A percentile compares a stretch with the other conserved stretches of the same genome.
Conservation (phyloP, 2,329 filamentous ascomycete species). For the Verticillium alfalfae region DNA sequence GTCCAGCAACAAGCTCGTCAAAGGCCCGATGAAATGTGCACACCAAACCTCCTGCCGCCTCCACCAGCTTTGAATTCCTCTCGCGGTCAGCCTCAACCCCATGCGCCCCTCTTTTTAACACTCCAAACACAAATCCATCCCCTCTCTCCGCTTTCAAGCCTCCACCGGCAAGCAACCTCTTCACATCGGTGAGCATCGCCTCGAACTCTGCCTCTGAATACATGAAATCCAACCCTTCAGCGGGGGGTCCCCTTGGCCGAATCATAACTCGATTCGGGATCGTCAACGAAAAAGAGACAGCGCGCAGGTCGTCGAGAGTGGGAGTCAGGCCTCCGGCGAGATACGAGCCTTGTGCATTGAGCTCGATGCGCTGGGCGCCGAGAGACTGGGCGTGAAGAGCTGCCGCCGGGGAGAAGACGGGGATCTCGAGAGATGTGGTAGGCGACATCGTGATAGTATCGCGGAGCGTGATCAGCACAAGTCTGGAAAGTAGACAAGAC, state of each 20-base stretch:
- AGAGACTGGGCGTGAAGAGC: conserved; percentile 31
- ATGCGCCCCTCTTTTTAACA: conserved; percentile 20
- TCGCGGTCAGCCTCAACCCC: conserved; percentile 29
- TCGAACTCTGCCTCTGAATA: conserved; percentile 39
- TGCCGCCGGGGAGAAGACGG: conserved; percentile 42
- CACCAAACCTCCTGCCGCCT: conserved; percentile 31
- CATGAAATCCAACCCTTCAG: conserved; percentile 34
- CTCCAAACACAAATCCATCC: conserved; percentile 54
- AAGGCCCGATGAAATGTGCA: conserved; percentile 54
- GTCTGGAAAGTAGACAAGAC: no score
- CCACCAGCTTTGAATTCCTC: conserved; percentile 33
- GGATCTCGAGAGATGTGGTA: conserved; percentile 39
- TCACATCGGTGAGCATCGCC: conserved; percentile 36
- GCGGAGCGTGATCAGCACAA: neutral
- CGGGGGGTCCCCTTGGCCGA: conserved; percentile 36
- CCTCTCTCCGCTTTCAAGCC: conserved; percentile 32
- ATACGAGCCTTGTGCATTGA: conserved; percentile 49
- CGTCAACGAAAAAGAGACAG: conserved; percentile 12
- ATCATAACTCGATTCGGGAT: conserved; percentile 50
- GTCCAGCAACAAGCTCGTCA: conserved; percentile 34
- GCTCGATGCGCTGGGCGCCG: conserved; percentile 46
- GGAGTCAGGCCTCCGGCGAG: conserved; percentile 46
- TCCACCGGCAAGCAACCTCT: conserved; percentile 14
- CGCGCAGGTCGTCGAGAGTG: conserved; percentile 27
- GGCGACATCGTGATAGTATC: neutral